These are phyloP conservation scores for Kodamaea ohmeri DNA, from an alignment of 1,139 yeast genomes.

Conservation along the genomic window DNA sequence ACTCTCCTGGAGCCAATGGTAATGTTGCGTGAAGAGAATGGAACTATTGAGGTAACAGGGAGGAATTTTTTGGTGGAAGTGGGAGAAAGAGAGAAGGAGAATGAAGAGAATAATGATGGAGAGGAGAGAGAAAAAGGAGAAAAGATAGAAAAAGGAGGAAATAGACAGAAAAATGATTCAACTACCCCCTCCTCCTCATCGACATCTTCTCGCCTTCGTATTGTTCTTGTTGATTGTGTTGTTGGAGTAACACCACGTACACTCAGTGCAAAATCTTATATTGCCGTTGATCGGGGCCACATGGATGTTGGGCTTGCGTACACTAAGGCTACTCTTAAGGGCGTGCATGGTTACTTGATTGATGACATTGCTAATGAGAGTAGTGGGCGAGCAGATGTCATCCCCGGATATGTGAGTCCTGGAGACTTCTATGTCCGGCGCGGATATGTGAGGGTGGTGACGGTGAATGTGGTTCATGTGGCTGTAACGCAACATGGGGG, in stretches of 20 bases:
- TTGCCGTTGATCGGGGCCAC: constrained; percentile 52
- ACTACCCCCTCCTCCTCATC: background rate
- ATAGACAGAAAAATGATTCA: background rate
- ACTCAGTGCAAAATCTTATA: constrained; percentile 48
- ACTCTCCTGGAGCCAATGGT: constrained; percentile 22
- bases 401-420: constrained; percentile 14
- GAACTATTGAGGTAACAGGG: constrained; percentile 36
- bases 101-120: constrained; percentile 11
- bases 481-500: constrained; percentile 36
- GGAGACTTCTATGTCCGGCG: constrained; percentile 15
- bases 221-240: constrained; percentile 50
- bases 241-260: constrained; percentile 61
- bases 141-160: background rate
- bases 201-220: constrained; percentile 33
- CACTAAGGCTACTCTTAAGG: constrained; percentile 45
- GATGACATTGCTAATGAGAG: constrained; percentile 47
- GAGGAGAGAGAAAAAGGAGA: constrained; percentile 5
- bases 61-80: constrained; percentile 45
- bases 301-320: constrained; percentile 44
- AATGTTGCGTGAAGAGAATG: constrained; percentile 24
- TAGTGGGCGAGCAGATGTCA: constrained; percentile 5
- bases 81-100: constrained; percentile 37
- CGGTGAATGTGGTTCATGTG: constrained; percentile 39
- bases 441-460: constrained; percentile 50
- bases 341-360: constrained; percentile 47